These are phyloP conservation scores for Dothideomycetidae sp. DNA, from an alignment of 2,329 filamentous ascomycete species.

Conservation along the genomic window DNA sequence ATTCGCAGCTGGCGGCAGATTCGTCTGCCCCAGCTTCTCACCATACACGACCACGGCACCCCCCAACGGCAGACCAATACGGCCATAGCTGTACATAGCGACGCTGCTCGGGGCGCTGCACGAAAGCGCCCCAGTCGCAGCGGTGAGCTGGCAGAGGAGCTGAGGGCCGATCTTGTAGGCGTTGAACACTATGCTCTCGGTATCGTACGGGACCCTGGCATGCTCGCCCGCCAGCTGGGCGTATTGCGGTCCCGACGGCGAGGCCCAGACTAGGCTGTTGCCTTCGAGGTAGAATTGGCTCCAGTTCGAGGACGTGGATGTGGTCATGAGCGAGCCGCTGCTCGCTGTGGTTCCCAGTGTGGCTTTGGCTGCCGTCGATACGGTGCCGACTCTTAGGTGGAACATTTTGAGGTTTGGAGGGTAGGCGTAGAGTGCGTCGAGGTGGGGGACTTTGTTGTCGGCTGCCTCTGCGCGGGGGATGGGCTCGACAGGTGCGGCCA, in stretches of 20 bases:
- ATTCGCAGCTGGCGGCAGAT: too few species aligned
- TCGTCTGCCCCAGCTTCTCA: not conserved
- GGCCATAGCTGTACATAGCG: too few species aligned
- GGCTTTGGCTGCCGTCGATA: not conserved
- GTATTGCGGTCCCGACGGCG: not conserved
- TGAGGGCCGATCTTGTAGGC: not conserved
- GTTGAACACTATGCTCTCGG: not conserved
- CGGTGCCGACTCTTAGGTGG: not conserved
- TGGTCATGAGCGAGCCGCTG: not conserved
- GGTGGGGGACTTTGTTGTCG: too few species aligned
- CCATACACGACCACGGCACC: not conserved
- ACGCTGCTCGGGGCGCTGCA: not conserved
- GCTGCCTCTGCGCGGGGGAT: too few species aligned
- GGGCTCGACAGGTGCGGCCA: too few species aligned
- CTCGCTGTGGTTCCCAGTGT: not conserved
- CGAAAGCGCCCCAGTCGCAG: not conserved
- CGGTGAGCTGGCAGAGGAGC: not conserved
- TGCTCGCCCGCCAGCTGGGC: not conserved
- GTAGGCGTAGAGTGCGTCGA: too few species aligned
- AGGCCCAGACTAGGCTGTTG: not conserved
- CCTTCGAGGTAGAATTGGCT: not conserved
- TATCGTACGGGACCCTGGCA: not conserved
- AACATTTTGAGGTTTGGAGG: not conserved
- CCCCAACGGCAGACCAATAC: not conserved
- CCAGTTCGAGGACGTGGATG: not conserved